Percentiles rank a stretch among this genome's conserved stretches.
Conservation (phyloP, 2,329 filamentous ascomycete genomes). For the Didymella exigua region DNA sequence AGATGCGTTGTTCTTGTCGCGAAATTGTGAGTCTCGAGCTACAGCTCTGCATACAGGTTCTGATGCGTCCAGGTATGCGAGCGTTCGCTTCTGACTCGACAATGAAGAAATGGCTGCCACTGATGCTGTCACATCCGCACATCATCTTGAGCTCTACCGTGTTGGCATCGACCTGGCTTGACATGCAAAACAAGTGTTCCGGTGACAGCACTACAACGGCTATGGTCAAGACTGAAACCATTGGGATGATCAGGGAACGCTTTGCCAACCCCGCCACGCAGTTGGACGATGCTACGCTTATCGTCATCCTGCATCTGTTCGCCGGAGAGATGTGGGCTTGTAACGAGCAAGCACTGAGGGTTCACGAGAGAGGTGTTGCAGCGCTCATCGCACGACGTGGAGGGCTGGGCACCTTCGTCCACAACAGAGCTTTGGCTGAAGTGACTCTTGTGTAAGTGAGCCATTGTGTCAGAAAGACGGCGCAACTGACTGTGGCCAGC, state of each 20-base stretch:
- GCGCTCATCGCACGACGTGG: constrained; percentile 31
- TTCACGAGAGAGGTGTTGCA: constrained; percentile 34
- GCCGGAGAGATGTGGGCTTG: constrained; percentile 41
- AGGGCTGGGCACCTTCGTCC: constrained; percentile 23
- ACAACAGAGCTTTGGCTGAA: constrained; percentile 25
- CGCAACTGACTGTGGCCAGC: constrained; percentile 21
- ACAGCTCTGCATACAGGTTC: background rate
- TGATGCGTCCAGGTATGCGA: constrained; percentile 24
- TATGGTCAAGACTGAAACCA: constrained; percentile 35
- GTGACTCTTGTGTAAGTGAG: constrained; percentile 31
- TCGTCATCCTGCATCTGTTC: constrained; percentile 39
- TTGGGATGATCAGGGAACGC: constrained; percentile 35
- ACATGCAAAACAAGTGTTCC: constrained; percentile 30
- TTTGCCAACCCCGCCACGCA: constrained; percentile 16
- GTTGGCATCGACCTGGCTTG: constrained; percentile 37
- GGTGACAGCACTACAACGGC: constrained; percentile 36
- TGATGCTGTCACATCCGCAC: constrained; percentile 33
- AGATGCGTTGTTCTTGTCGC: constrained; percentile 1
- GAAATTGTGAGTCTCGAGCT: background rate
- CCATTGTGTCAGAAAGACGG: background rate
- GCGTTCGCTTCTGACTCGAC: constrained; percentile 30
- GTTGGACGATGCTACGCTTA: constrained; percentile 34
- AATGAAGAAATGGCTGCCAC: constrained; percentile 34
- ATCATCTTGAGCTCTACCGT: constrained; percentile 33
- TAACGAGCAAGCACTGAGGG: constrained; percentile 33